Evolutionary conservation across 2,329 filamentous ascomycete species (phyloP), one percentile per base, ranked within the genome.

Genomic region (Cladosporium colombiae): DNA sequence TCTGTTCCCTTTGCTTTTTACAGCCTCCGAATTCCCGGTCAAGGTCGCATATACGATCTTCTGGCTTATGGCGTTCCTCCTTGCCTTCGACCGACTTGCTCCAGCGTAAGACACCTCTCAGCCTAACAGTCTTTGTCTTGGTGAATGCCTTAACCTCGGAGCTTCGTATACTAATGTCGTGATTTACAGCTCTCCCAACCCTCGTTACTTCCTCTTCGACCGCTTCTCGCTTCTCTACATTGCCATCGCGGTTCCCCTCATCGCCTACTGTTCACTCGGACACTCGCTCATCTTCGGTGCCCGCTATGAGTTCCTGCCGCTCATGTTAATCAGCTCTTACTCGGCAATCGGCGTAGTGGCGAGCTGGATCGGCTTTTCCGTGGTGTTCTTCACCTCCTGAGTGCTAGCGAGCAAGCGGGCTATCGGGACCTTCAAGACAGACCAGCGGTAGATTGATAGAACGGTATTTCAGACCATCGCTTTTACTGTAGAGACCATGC

Each of bases 251-350:
- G 93, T 98, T 67, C 95, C 94, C 11, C 80, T 98, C 68, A 92
- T 98, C 65, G 79, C 89, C 2, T 99, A 99, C 79, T 93, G 91
- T 77, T 96, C 93, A 13, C 78, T 97, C 60, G 70, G 95, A 8
- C 95, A 99, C 77, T 85, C 87, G 57, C 77, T 94, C n/a, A 80
- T 96, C 5, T 97, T 97, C 80, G 93, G 93, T 0, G 85, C 88
- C 73, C 86, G 83, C 69, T 92, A 91, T 73, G 92, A 97, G 79
- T 99, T 98, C 78, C 79, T 99, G 64, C 95, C 95, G 29, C 81
- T 98, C 72, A 98, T 99, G 94, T 95, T 98, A 76, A 97, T 89
- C 71, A 98, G 94, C 81, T 91, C 91, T 14, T 99, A 98, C 78
- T 92, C 91, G 37, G 95, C 95, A 5, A 83, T 98, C 66, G 95